phyloP scores from a whole-genome alignment of 2,329 filamentous ascomycete species.

The Neodidymelliopsis sp. region DNA sequence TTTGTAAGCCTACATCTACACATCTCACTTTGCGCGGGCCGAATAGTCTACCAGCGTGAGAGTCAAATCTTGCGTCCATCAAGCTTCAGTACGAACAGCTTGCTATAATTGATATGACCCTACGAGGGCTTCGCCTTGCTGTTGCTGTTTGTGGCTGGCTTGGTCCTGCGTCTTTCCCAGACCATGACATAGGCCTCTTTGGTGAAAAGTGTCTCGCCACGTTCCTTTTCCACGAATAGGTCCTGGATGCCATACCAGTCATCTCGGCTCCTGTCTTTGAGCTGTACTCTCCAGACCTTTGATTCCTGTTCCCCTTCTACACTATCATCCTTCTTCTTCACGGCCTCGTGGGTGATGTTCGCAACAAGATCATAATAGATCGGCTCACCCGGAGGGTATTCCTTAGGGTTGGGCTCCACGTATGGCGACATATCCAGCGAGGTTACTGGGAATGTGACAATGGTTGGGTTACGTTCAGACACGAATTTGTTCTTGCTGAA shows the following conservation, averaged over 20 bases:
- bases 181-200: conserved; percentile 96
- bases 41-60: background rate
- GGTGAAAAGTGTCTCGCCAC: conserved; percentile 87
- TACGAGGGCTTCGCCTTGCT: conserved; percentile 24
- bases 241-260: conserved; percentile 97
- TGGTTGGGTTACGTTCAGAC: conserved; percentile 93
- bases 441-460: conserved; percentile 91
- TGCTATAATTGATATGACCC: background rate
- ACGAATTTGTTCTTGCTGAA: conserved; percentile 98
- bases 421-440: conserved; percentile 88
- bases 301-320: conserved; percentile 91
- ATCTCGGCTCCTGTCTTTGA: conserved; percentile 79
- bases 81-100: background rate
- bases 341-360: conserved; percentile 89
- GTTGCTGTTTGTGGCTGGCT: conserved; percentile 19
- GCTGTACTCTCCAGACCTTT: conserved; percentile 94
- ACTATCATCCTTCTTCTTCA: conserved; percentile 76
- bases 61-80: background rate
- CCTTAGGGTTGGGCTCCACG: conserved; percentile 81
- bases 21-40: too few relatives aligned
- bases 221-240: conserved; percentile 87
- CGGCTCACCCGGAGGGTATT: conserved; percentile 77
- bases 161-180: conserved; percentile 79
- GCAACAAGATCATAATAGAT: conserved; percentile 96
- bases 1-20: too few relatives aligned